These are phyloP conservation scores for Calocera viscosa DNA, from an alignment of 768 basidiomycete species.

Conservation along the genomic window DNA sequence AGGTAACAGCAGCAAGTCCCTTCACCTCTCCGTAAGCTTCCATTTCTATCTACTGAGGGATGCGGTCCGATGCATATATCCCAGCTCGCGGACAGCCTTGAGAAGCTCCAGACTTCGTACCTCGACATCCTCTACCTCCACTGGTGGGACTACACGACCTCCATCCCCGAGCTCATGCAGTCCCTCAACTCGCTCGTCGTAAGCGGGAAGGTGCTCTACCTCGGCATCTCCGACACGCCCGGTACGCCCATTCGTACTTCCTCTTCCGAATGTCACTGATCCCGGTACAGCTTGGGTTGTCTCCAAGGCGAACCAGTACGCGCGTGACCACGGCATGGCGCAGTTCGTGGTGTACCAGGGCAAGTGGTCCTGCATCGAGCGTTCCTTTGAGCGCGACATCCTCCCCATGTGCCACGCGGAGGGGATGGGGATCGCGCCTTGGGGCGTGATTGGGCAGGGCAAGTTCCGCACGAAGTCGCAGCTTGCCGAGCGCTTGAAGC, in stretches of 20 bases:
- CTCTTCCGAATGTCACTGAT: too few relatives aligned
- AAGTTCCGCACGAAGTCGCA: conserved; percentile 32
- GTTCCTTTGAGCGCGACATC: conserved; percentile 33
- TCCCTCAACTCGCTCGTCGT: conserved; percentile 33
- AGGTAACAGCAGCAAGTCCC: conserved; percentile 32
- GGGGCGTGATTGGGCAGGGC: conserved; percentile 33
- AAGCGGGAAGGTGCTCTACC: conserved; percentile 35
- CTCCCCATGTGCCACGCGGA: conserved; percentile 29
- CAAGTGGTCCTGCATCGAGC: conserved; percentile 28
- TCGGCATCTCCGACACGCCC: conserved; percentile 14
- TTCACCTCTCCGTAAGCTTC: conserved; percentile 26
- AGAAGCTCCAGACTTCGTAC: conserved; percentile 46
- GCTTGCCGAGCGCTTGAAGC: conserved; percentile 22
- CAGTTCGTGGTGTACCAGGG: conserved; percentile 41
- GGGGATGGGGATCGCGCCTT: conserved; percentile 33
- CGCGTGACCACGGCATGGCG: conserved; percentile 36
- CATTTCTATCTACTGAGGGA: too few relatives aligned
- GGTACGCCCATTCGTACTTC: too few relatives aligned
- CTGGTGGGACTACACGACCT: conserved; percentile 39
- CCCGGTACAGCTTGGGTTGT: conserved; percentile 41
- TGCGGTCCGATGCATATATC: conserved; percentile 16
- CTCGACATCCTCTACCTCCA: conserved; percentile 48
- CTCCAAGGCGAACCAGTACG: conserved; percentile 38
- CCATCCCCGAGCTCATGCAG: conserved; percentile 38
- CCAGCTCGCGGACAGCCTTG: conserved; percentile 24